phyloP scores from a whole-genome alignment of 805 yeast species.

The Vanderwaltozyma yarrowii region DNA sequence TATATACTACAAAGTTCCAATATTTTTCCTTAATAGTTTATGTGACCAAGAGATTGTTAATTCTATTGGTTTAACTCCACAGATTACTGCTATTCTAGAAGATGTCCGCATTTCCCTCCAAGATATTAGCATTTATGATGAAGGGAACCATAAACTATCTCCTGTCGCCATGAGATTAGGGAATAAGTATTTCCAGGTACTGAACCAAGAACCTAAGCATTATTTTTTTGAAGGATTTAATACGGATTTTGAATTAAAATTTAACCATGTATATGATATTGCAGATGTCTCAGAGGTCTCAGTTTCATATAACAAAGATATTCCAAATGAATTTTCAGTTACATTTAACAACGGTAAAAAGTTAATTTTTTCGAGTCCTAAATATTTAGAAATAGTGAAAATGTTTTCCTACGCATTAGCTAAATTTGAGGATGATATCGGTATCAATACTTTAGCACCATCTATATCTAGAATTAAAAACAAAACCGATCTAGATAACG shows the following conservation, averaged over 20 bases:
- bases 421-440: constrained; percentile 33
- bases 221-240: constrained; percentile 28
- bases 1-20: constrained; percentile 24
- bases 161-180: constrained; percentile 64
- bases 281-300: constrained; percentile 32
- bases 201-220: constrained; percentile 35
- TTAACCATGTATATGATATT: constrained; percentile 37
- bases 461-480: constrained; percentile 1
- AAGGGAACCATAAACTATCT: constrained; percentile 37
- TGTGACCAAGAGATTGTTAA: constrained; percentile 37
- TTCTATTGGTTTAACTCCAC: constrained; percentile 35
- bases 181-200: constrained; percentile 51
- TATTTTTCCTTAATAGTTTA: constrained; percentile 36
- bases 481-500: constrained; percentile 14
- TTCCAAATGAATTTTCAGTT: constrained; percentile 41
- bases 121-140: constrained; percentile 44
- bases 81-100: constrained; percentile 33
- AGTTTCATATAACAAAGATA: constrained; percentile 36
- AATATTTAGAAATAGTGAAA: constrained; percentile 56
- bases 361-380: constrained; percentile 38
- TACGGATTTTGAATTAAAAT: constrained; percentile 28
- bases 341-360: constrained; percentile 28
- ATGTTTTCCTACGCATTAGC: constrained; percentile 59
- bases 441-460: constrained; percentile 9
- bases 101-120: constrained; percentile 44